Percentiles rank a stretch among this genome's conserved stretches.
Evolutionary conservation across 805 yeast genomes (phyloP).

Genomic region (Saturnispora bothae): DNA sequence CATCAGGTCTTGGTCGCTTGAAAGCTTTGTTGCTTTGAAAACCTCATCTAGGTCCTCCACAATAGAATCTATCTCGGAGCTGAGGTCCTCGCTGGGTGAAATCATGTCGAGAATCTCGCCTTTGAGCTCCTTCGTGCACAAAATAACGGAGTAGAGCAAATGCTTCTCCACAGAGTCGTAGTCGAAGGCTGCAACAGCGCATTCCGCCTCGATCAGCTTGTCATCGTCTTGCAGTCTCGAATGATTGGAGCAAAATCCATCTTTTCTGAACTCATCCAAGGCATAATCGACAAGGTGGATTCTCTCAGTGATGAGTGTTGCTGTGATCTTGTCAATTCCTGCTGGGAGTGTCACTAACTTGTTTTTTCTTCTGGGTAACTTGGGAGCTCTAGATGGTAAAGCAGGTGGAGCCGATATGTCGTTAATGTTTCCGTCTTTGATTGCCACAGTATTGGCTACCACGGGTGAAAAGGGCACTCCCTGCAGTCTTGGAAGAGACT

Average conservation of each 20-base stretch:
- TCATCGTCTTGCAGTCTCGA: neutral
- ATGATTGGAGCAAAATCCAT: neutral
- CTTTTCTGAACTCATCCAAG: neutral
- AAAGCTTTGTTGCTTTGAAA: neutral
- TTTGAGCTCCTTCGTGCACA: neutral
- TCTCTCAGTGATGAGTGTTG: constrained; percentile 1
- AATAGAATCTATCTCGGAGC: neutral
- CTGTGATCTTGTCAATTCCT: neutral
- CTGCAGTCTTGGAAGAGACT: no score
- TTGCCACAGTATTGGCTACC: no score
- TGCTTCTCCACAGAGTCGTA: constrained; percentile 1
- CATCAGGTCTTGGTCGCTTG: neutral
- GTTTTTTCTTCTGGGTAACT: constrained; percentile 3
- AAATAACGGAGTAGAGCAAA: neutral
- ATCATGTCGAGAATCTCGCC: neutral
- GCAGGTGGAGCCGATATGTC: constrained; percentile 4
- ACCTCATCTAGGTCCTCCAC: neutral
- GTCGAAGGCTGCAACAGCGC: neutral
- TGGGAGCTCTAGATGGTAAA: constrained; percentile 8
- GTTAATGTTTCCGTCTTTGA: constrained; percentile 1
- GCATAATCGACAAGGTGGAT: neutral
- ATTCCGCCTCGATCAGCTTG: neutral
- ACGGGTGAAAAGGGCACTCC: constrained; percentile 3
- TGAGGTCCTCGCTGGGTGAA: neutral
- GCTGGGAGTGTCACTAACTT: neutral